Conservation (phyloP, 352 stramenopile species). For the Pythium rishiriense region DNA sequence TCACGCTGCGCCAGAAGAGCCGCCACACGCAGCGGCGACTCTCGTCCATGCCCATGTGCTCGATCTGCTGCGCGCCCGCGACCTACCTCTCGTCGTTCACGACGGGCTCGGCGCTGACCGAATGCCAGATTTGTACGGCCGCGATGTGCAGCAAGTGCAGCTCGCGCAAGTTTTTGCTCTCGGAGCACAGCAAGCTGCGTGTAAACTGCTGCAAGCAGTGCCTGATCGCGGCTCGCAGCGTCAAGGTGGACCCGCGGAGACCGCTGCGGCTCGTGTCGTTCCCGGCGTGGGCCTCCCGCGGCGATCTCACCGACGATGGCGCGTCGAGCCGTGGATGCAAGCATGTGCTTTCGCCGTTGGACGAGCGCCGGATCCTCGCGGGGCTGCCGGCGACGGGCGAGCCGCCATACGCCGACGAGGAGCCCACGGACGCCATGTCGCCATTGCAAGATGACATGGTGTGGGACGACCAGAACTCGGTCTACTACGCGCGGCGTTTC, state of each 20-base stretch:
- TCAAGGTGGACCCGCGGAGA: constrained; percentile 37
- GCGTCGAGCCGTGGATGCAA: not conserved
- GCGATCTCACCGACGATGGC: not conserved
- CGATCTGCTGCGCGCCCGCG: constrained; percentile 11
- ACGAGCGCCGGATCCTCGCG: not conserved
- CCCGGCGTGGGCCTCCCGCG: not conserved
- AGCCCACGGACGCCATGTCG: not conserved
- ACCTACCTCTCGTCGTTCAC: constrained; percentile 1
- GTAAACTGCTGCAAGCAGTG: constrained; percentile 57
- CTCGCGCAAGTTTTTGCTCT: constrained; percentile 40
- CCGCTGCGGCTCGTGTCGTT: constrained; percentile 26
- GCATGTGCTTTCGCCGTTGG: not conserved
- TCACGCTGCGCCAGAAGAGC: not conserved
- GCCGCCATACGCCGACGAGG: not conserved
- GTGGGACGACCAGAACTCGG: not conserved
- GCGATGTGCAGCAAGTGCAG: constrained; percentile 51
- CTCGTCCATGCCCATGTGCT: constrained; percentile 1
- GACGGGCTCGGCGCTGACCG: constrained; percentile 8
- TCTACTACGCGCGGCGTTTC: not conserved
- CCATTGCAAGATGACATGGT: not conserved
- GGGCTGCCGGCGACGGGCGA: not conserved
- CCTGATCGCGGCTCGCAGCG: constrained; percentile 36
- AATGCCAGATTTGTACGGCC: constrained; percentile 12
- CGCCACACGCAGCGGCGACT: not conserved
- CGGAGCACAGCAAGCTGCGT: constrained; percentile 28